Evolutionary conservation across 176 grass and related monocot species (phyloP).

Genomic region (Hsuehochloa calcarea): DNA sequence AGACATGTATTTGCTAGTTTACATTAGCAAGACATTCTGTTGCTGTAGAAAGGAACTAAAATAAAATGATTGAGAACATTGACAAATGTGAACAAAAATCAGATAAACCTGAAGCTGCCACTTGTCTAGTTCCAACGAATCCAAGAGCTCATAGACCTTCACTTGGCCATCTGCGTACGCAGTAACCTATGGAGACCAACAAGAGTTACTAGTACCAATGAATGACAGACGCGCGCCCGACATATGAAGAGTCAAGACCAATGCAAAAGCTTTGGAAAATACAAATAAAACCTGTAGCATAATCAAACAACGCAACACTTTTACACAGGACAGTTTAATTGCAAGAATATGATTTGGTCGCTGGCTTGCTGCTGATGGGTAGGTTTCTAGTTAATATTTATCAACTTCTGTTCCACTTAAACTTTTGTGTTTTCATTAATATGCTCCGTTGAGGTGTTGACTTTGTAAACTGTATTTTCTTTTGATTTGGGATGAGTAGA

Average conservation of each 20-base stretch:
- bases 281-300: background rate
- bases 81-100: constrained; percentile 15
- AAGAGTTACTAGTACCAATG: constrained; percentile 22
- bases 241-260: constrained; percentile 12
- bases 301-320: background rate
- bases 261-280: constrained; percentile 16
- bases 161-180: constrained; percentile 92
- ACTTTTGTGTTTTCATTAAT: background rate
- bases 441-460: background rate
- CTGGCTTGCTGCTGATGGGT: background rate
- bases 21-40: constrained; percentile 7
- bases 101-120: constrained; percentile 97
- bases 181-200: constrained; percentile 53
- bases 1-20: background rate
- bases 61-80: background rate
- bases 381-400: background rate
- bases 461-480: background rate
- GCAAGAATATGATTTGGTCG: background rate
- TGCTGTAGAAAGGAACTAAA: background rate
- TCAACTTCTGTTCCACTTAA: background rate
- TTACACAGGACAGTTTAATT: constrained; percentile 7
- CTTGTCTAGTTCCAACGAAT: constrained; percentile 85
- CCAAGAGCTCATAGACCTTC: constrained; percentile 82
- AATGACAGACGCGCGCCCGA: constrained; percentile 4
- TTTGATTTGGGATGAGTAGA: background rate